phyloP scores from a whole-genome alignment of 805 yeast species.

The Pichia occidentalis region DNA sequence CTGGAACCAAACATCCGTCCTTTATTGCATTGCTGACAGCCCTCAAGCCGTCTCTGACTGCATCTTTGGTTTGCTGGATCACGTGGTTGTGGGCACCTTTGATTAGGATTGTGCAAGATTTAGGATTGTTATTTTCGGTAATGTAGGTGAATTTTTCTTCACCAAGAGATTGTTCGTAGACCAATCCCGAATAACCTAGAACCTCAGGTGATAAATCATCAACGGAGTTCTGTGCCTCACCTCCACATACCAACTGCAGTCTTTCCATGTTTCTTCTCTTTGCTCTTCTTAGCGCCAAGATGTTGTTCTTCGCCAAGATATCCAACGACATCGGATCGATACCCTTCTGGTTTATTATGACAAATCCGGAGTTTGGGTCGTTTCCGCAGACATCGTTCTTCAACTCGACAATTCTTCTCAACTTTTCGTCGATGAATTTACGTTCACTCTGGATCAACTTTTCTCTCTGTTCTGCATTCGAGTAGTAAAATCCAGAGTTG shows the following conservation, averaged over 20 bases:
- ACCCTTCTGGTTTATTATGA: conserved; percentile 95
- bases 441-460: conserved; percentile 90
- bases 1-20: conserved; percentile 84
- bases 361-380: conserved; percentile 71
- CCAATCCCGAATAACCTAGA: conserved; percentile 84
- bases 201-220: conserved; percentile 79
- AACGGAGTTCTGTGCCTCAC: conserved; percentile 95
- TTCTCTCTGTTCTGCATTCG: conserved; percentile 93
- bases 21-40: conserved; percentile 87
- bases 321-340: conserved; percentile 98
- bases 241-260: conserved; percentile 91
- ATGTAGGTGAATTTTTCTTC: conserved; percentile 97
- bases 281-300: conserved; percentile 93
- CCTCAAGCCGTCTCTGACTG: conserved; percentile 94
- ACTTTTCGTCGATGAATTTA: conserved; percentile 87
- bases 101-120: conserved; percentile 84
- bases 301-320: conserved; percentile 85
- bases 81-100: conserved; percentile 90
- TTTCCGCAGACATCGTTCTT: conserved; percentile 86
- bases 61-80: conserved; percentile 89
- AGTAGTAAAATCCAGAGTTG: conserved; percentile 90
- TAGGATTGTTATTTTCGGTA: conserved; percentile 84
- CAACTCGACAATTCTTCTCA: conserved; percentile 83
- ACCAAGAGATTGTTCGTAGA: conserved; percentile 88
- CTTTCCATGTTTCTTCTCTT: conserved; percentile 99